phyloP scores from a whole-genome alignment of 306 rosid species.

The Trichosanthes truncata region DNA sequence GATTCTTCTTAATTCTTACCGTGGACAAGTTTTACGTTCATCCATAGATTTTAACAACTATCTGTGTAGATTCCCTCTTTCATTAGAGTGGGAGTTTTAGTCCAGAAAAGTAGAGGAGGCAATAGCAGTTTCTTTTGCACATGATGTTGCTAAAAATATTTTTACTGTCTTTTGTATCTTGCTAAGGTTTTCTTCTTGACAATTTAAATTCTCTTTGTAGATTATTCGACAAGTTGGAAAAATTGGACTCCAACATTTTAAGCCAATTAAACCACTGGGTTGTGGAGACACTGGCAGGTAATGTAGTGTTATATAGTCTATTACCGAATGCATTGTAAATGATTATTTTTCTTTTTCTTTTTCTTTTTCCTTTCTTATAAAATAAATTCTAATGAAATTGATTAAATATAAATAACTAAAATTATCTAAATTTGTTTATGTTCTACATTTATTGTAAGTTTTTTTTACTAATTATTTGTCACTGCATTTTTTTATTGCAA shows the following conservation, averaged over 20 bases:
- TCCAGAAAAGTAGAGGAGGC: background rate
- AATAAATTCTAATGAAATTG: background rate
- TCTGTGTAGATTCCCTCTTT: background rate
- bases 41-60: background rate
- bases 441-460: background rate
- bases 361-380: background rate
- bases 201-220: slow-evolving; percentile 19
- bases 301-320: background rate
- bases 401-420: background rate
- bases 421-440: background rate
- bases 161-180: background rate
- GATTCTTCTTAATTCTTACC: background rate
- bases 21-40: background rate
- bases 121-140: background rate
- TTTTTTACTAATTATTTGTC: background rate
- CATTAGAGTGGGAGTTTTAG: background rate
- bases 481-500: background rate
- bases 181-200: background rate
- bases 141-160: background rate
- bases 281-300: slow-evolving; percentile 99
- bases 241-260: slow-evolving; percentile 75
- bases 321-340: background rate
- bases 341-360: background rate
- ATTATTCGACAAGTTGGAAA: slow-evolving; percentile 47
- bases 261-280: slow-evolving; percentile 84